These are phyloP conservation scores for Hypholoma sublateritium DNA, from an alignment of 768 basidiomycete genomes.

Conservation along the genomic window DNA sequence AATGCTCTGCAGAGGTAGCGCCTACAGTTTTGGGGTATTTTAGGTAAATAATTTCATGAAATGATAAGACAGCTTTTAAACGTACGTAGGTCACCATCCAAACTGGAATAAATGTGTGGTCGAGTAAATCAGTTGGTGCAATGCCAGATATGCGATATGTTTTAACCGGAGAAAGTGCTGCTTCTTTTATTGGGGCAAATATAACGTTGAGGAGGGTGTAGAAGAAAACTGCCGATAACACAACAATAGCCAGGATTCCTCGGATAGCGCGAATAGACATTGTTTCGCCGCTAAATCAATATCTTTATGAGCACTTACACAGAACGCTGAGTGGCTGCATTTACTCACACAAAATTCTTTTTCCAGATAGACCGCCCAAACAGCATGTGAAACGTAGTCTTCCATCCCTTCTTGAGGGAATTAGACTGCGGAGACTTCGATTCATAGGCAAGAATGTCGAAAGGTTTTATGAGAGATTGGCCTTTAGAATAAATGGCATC, in stretches of 20 bases:
- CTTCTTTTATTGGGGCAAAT: neutral
- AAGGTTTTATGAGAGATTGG: neutral
- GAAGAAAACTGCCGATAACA: neutral
- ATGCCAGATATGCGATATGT: neutral
- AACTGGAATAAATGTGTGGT: neutral
- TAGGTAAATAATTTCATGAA: neutral
- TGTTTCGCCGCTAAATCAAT: neutral
- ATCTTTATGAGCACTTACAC: neutral
- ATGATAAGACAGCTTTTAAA: neutral
- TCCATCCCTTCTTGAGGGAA: neutral
- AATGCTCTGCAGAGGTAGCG: neutral
- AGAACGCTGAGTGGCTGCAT: neutral
- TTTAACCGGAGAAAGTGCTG: neutral
- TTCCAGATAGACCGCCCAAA: neutral
- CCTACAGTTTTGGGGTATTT: neutral
- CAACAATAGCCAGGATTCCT: neutral
- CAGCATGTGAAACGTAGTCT: neutral
- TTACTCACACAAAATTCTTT: conserved; percentile 4
- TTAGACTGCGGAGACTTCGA: neutral
- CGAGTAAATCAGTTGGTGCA: neutral
- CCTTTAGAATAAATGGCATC: neutral
- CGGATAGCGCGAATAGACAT: neutral
- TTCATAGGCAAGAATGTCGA: neutral
- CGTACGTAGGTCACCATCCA: neutral
- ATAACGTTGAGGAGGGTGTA: neutral